Conservation (phyloP, 2,329 filamentous ascomycete genomes). For the Thielaviopsis ethacetica region DNA sequence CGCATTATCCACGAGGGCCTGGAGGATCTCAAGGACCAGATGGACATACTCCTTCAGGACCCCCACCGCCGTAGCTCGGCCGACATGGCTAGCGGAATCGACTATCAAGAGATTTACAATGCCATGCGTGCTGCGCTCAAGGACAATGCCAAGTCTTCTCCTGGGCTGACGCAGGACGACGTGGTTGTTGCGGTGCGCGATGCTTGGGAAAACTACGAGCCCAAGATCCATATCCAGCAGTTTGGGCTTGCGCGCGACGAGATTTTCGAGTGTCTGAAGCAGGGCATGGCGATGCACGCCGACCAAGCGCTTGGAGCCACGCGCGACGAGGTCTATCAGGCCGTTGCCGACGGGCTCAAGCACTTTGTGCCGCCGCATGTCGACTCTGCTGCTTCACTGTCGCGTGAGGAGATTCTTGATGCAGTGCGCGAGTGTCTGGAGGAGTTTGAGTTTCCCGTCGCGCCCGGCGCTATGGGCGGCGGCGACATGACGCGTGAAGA, state of each 20-base stretch:
- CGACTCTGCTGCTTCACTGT: slow-evolving; percentile 50
- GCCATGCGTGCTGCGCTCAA: slow-evolving; percentile 61
- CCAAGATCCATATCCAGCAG: slow-evolving; percentile 79
- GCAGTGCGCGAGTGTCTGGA: slow-evolving; percentile 77
- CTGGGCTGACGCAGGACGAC: slow-evolving; percentile 56
- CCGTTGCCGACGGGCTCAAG: slow-evolving; percentile 72
- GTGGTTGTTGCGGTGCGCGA: slow-evolving; percentile 76
- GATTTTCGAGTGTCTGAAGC: slow-evolving; percentile 68
- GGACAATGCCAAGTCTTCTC: slow-evolving; percentile 34
- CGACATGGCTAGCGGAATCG: slow-evolving; percentile 44
- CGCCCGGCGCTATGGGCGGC: slow-evolving; percentile 35
- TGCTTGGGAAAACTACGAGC: slow-evolving; percentile 88
- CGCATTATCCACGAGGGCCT: slow-evolving; percentile 68
- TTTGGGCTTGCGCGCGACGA: slow-evolving; percentile 83
- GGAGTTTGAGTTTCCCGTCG: slow-evolving; percentile 60
- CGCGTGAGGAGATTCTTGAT: slow-evolving; percentile 67
- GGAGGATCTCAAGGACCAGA: slow-evolving; percentile 65
- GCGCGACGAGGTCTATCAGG: slow-evolving; percentile 70
- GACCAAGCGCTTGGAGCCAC: slow-evolving; percentile 43
- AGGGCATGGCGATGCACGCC: slow-evolving; percentile 66
- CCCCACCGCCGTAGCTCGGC: slow-evolving; percentile 52
- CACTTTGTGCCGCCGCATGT: slow-evolving; percentile 50
- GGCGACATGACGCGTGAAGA: slow-evolving; percentile 38
- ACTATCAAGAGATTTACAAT: slow-evolving; percentile 74
- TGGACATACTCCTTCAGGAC: slow-evolving; percentile 64